phyloP scores from a whole-genome alignment of 2,329 filamentous ascomycete species.

The Hypoxylon sp. region DNA sequence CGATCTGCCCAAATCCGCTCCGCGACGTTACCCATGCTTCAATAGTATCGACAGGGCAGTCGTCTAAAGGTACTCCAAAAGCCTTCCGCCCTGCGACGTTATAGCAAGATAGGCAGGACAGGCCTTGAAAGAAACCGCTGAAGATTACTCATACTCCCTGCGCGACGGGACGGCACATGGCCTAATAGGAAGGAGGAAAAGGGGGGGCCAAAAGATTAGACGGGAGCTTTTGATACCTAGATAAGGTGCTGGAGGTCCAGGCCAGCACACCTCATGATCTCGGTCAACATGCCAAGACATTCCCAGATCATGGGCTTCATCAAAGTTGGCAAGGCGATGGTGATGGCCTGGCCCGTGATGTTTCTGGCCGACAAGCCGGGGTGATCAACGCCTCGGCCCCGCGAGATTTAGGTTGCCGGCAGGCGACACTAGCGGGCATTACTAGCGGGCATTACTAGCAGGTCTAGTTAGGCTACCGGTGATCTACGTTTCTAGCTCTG shows the following conservation, averaged over 20 bases:
- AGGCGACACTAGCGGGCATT: constrained; percentile 14
- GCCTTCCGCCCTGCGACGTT: constrained; percentile 27
- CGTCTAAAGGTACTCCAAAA: constrained; percentile 27
- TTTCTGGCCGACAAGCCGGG: constrained; percentile 39
- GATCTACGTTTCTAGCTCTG: constrained; percentile 27
- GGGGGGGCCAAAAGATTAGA: constrained; percentile 21
- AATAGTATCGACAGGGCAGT: constrained; percentile 33
- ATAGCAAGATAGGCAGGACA: constrained; percentile 36
- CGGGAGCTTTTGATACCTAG: constrained; percentile 21
- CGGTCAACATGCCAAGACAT: constrained; percentile 28
- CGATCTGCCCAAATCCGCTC: constrained; percentile 43
- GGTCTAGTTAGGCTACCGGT: constrained; percentile 8
- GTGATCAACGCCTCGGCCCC: constrained; percentile 33
- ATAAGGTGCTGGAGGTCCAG: constrained; percentile 32
- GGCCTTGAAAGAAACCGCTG: constrained; percentile 27
- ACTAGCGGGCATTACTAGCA: constrained; percentile 10
- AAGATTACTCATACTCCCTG: constrained; percentile 24
- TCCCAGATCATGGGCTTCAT: constrained; percentile 29
- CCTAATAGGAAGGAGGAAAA: constrained; percentile 40
- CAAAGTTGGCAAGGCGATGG: constrained; percentile 37
- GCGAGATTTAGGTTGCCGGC: constrained; percentile 33
- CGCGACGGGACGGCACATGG: constrained; percentile 29
- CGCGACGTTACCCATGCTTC: constrained; percentile 35
- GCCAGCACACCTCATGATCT: constrained; percentile 19
- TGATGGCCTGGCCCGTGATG: constrained; percentile 34